Base-by-base conservation (phyloP, 352 stramenopile species). In the Phytophthora pluvialis region DNA sequence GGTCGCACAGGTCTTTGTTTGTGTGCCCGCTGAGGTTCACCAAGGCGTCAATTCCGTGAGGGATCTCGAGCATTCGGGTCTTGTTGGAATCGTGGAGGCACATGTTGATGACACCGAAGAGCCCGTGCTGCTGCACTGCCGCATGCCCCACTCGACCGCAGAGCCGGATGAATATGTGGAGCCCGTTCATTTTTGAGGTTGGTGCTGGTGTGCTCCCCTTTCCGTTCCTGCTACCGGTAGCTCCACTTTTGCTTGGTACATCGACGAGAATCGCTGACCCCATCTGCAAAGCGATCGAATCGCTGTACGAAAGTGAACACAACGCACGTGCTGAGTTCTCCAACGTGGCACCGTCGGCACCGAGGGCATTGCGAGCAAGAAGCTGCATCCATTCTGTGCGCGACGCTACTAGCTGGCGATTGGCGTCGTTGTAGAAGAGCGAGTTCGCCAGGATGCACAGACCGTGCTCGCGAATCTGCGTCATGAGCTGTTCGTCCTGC, bases 341-440 rank as follows among this genome's bases (percentile, higher is more conserved):
- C 9, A 94, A 78, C 6, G 63, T 54, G 1, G 48, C 18, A 8
- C 68, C 70, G 3, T 83, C 56, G 1, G 50, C 59, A 9, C 78
- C 43, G 12, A 76, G 50, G 35, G 79, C 88, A 38, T 79, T 81
- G 49, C 73, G 75, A 46, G 86, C 62, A 5, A 97, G 64, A 10
- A 90, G 50, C 31, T 66, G 51, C 63, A 97, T 82, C 73, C 86
- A 94, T 10, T 67, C 39, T 2, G 61, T 40, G 28, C 90, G 64
- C 1, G 70, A 68, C 2, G 83, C 80, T 8, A 97, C 60, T 29
- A 93, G 69, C 26, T 79, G 70, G 1, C 91, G 89, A 49, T 97
- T 97, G 25, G 81, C 80, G n/a, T 96, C 88, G 58, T 97, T 93
- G 73, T 95, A 97, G 53, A 96, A 97, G 3, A 97, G 70, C 7